Conservation (phyloP, 306 rosid genomes). For the Vachellia collinsii region DNA sequence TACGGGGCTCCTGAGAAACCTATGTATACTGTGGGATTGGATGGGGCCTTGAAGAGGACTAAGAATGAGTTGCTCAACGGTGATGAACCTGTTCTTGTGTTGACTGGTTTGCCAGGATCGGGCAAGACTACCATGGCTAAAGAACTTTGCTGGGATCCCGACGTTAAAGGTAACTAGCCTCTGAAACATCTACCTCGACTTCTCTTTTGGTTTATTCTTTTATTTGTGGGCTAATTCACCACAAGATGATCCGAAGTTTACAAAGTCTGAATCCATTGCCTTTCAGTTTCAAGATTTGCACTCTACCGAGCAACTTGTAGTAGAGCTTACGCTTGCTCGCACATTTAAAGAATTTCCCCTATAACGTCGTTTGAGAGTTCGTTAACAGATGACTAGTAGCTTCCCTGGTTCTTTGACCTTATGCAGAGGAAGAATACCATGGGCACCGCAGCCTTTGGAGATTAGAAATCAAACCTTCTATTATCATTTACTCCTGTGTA, state of each 20-base stretch:
- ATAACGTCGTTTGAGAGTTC: background rate
- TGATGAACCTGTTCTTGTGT: constrained; percentile 34
- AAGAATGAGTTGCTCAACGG: constrained; percentile 45
- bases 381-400: background rate
- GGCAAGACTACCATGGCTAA: constrained; percentile 67
- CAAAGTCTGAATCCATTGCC: background rate
- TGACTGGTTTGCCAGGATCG: constrained; percentile 63
- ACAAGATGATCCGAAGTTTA: background rate
- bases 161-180: constrained; percentile 47
- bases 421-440: background rate
- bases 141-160: constrained; percentile 50
- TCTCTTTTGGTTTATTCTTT: background rate
- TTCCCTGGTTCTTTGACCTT: background rate
- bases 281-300: background rate
- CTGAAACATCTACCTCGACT: background rate
- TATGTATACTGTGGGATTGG: constrained; percentile 47
- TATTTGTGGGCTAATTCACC: background rate
- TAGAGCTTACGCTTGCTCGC: background rate
- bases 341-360: background rate
- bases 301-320: background rate
- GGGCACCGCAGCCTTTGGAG: constrained; percentile 4
- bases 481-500: background rate
- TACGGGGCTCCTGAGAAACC: constrained; percentile 49
- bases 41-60: constrained; percentile 40
- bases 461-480: background rate